Evolutionary conservation across 2,329 filamentous ascomycete species (phyloP).

Genomic region (Lojkania enalia): DNA sequence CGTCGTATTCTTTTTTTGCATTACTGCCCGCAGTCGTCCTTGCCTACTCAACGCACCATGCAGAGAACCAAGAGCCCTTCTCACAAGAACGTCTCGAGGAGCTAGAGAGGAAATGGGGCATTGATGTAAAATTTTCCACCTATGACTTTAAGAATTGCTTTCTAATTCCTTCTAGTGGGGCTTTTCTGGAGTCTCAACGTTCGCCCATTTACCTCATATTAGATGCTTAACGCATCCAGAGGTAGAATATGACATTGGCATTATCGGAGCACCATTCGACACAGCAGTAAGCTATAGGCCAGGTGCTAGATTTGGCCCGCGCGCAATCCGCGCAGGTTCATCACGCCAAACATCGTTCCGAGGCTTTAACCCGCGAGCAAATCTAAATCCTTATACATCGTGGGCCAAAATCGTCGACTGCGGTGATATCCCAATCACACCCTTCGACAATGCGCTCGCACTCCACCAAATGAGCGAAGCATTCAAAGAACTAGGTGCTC

Average conservation of each 20-base stretch:
- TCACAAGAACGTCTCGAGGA: slow-evolving; percentile 37
- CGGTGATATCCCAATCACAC: slow-evolving; percentile 85
- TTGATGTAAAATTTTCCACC: slow-evolving; percentile 34
- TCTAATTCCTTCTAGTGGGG: slow-evolving; percentile 54
- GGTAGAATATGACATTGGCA: slow-evolving; percentile 51
- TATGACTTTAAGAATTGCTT: neutral
- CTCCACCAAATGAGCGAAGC: slow-evolving; percentile 82
- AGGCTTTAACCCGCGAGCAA: slow-evolving; percentile 80
- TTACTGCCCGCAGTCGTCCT: slow-evolving; percentile 23
- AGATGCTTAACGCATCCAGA: slow-evolving; percentile 53
- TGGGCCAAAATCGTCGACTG: slow-evolving; percentile 85
- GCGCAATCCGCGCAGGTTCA: slow-evolving; percentile 83
- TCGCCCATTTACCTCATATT: slow-evolving; percentile 53
- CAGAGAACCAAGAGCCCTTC: slow-evolving; percentile 31
- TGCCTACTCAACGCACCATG: slow-evolving; percentile 35
- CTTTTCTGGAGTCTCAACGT: slow-evolving; percentile 70
- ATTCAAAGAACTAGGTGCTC: slow-evolving; percentile 67
- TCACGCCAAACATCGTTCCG: slow-evolving; percentile 78
- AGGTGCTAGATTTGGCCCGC: slow-evolving; percentile 74
- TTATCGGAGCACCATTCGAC: slow-evolving; percentile 55
- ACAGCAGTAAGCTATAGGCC: slow-evolving; percentile 51
- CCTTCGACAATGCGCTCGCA: slow-evolving; percentile 83
- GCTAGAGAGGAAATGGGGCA: slow-evolving; percentile 47
- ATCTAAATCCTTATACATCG: slow-evolving; percentile 78
- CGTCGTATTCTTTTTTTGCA: slow-evolving; percentile 11